Conservation (phyloP, 345 rosid genomes). For the Hirschfeldia incana region DNA sequence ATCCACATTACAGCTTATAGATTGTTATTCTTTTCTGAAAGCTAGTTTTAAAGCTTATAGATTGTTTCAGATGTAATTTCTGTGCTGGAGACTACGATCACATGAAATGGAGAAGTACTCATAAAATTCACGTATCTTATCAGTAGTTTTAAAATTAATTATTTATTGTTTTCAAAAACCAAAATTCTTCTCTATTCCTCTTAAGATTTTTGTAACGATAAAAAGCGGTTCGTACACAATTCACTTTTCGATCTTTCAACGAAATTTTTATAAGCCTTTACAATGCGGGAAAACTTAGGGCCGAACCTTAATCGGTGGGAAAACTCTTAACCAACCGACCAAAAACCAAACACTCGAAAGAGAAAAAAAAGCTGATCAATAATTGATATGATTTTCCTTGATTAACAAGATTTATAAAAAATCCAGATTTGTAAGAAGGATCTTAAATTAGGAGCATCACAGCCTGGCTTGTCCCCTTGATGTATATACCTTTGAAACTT, state of each 20-base stretch:
- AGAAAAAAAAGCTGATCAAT: conserved; percentile 16
- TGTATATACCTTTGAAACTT: background rate
- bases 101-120: background rate
- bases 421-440: background rate
- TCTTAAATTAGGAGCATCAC: conserved; percentile 28
- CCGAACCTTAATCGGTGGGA: conserved; percentile 5
- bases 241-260: background rate
- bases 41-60: background rate
- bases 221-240: background rate
- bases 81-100: background rate
- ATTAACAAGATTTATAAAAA: background rate
- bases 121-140: background rate
- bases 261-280: background rate
- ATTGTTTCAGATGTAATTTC: background rate
- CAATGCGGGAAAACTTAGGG: background rate
- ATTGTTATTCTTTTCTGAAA: background rate
- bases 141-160: background rate
- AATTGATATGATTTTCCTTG: conserved; percentile 4
- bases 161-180: background rate
- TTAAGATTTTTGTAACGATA: background rate
- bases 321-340: conserved; percentile 24
- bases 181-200: background rate
- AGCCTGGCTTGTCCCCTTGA: conserved; percentile 30
- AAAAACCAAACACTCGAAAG: conserved; percentile 9
- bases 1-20: background rate